Conservation (phyloP, 306 rosid species). For the Adenanthera pavonina region DNA sequence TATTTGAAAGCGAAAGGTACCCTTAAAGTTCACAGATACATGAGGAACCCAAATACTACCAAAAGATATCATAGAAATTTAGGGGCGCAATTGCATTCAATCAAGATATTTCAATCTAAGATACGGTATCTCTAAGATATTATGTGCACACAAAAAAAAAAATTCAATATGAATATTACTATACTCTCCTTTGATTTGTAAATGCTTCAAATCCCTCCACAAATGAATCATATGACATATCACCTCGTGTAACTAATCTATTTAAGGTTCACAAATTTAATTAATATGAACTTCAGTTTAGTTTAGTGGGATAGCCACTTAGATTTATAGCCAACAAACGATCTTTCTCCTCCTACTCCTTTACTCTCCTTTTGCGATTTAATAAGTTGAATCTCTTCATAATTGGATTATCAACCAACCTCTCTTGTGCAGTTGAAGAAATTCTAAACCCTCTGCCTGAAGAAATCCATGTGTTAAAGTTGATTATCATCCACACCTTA, state of each 20-base stretch:
- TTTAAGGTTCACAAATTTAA: background rate
- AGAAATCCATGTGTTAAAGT: too few species aligned
- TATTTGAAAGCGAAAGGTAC: too few species aligned
- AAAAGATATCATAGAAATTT: background rate
- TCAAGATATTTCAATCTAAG: background rate
- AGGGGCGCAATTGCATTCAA: background rate
- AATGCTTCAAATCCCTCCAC: background rate
- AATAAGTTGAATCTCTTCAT: background rate
- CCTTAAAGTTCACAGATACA: too few species aligned
- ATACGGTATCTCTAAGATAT: too few species aligned
- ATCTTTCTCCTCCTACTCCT: background rate
- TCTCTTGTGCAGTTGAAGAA: conserved; percentile 56
- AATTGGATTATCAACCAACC: background rate
- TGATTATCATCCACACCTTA: too few species aligned
- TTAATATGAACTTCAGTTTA: background rate
- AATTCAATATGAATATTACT: background rate
- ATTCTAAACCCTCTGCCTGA: conserved; percentile 67
- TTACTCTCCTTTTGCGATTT: background rate
- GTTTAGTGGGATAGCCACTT: conserved; percentile 13
- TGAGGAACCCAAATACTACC: too few species aligned
- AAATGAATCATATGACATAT: background rate
- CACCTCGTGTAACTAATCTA: background rate
- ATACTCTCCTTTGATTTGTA: background rate
- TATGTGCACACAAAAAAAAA: too few species aligned
- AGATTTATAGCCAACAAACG: conserved; percentile 2